Conservation (phyloP, 768 basidiomycete species). For the Lyophyllum decastes region DNA sequence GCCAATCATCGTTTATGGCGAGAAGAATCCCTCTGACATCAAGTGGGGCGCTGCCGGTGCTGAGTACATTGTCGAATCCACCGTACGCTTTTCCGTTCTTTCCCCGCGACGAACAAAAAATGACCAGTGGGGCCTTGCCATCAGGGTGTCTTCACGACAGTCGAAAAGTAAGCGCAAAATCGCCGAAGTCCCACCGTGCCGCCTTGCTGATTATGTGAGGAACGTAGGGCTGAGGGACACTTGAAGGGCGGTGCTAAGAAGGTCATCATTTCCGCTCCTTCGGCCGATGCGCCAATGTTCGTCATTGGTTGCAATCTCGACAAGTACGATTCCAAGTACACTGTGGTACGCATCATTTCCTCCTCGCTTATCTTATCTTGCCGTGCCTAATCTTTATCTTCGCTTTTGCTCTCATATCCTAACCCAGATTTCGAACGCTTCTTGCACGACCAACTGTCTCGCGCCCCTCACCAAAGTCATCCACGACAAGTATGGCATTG, state of each 20-base stretch:
- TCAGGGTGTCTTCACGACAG: conserved; percentile 97
- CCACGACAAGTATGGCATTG: conserved; percentile 94
- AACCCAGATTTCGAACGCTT: conserved; percentile 90
- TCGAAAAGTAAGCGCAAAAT: conserved; percentile 63
- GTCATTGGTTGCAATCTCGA: conserved; percentile 96
- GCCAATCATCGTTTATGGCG: conserved; percentile 73
- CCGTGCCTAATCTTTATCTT: conserved; percentile 5
- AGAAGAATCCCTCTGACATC: conserved; percentile 87
- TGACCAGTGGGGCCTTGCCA: conserved; percentile 4
- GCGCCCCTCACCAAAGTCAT: conserved; percentile 99
- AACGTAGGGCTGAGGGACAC: conserved; percentile 79
- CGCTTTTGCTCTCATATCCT: neutral
- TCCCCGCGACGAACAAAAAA: neutral
- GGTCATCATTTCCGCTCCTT: conserved; percentile 99
- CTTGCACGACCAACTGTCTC: conserved; percentile 99
- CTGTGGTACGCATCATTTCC: conserved; percentile 59
- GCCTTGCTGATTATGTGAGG: conserved; percentile 12
- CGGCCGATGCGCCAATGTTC: conserved; percentile 95
- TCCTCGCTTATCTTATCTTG: neutral
- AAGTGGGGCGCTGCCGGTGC: conserved; percentile 81
- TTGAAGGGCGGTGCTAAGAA: conserved; percentile 99
- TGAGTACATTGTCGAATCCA: conserved; percentile 95
- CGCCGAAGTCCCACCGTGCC: conserved; percentile 2
- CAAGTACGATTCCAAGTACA: conserved; percentile 83
- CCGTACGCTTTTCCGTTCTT: conserved; percentile 47